Conservation (phyloP, 179 eudicot genomes). For the Spergularia azorica region DNA sequence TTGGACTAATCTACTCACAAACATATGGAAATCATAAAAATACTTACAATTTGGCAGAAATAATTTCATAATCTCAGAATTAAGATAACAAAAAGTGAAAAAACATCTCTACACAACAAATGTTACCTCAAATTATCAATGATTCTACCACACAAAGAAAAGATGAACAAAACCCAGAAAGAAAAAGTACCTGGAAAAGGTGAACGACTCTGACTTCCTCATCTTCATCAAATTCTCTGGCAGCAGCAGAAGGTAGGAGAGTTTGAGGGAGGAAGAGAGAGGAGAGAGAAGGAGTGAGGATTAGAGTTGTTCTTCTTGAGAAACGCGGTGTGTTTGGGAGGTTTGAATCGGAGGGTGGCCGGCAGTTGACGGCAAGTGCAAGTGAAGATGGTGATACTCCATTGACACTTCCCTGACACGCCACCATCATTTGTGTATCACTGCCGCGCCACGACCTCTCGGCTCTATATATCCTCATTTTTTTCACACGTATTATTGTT, state of each 20-base stretch:
- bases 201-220: conserved; percentile 62
- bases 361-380: conserved; percentile 1
- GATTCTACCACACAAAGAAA: no score
- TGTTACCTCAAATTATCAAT: no score
- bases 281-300: conserved; percentile 45
- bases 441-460: no score
- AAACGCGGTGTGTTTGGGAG: not conserved
- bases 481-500: no score
- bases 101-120: no score
- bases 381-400: not conserved
- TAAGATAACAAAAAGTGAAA: no score
- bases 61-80: no score
- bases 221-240: conserved; percentile 52
- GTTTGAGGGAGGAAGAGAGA: conserved; percentile 22
- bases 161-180: no score
- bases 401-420: not conserved
- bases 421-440: not conserved
- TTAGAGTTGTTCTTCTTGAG: conserved; percentile 44
- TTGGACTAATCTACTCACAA: no score
- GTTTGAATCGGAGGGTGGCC: not conserved
- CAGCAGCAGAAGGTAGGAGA: conserved; percentile 34
- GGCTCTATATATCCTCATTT: no score
- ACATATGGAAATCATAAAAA: not conserved
- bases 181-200: conserved; percentile 59
- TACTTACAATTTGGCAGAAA: no score